phyloP scores from a whole-genome alignment of 352 stramenopile genomes.

The Phytophthora sojae region DNA sequence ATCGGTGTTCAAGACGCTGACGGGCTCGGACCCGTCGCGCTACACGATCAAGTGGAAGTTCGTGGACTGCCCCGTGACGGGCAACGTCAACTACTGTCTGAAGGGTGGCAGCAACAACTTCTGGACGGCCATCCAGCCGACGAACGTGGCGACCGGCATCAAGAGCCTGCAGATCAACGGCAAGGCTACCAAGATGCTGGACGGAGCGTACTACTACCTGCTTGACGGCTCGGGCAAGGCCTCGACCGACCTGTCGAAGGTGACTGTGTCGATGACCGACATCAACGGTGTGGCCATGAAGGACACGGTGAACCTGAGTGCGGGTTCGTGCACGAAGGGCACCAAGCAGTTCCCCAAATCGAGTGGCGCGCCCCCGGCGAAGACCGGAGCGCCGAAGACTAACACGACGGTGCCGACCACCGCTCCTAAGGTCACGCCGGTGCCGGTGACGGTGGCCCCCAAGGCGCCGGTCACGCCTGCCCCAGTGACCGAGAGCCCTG shows the following conservation, averaged over 20 bases:
- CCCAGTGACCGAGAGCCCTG: neutral
- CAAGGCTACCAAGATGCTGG: conserved; percentile 62
- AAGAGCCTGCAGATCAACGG: conserved; percentile 46
- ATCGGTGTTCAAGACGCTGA: conserved; percentile 48
- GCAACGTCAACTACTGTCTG: conserved; percentile 38
- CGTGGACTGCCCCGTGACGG: conserved; percentile 41
- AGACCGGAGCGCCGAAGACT: conserved; percentile 5
- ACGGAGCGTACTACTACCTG: conserved; percentile 69
- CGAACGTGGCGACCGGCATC: conserved; percentile 42
- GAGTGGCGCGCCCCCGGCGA: neutral
- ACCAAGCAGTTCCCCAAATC: conserved; percentile 42
- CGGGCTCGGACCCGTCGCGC: conserved; percentile 34
- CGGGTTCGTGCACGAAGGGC: conserved; percentile 50
- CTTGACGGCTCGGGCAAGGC: conserved; percentile 46
- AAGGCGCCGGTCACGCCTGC: neutral
- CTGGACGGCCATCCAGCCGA: conserved; percentile 49
- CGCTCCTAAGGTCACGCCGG: neutral
- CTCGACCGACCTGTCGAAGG: conserved; percentile 39
- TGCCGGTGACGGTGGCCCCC: conserved; percentile 2
- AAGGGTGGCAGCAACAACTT: conserved; percentile 37
- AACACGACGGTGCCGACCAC: conserved; percentile 13
- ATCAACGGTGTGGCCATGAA: conserved; percentile 47
- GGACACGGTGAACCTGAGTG: conserved; percentile 53
- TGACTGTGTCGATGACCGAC: conserved; percentile 56
- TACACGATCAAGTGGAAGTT: conserved; percentile 49